A percentile compares a stretch with the other conserved stretches of the same genome.
Evolutionary conservation across 257 asterid species (phyloP).

Genomic region (Capsicum baccatum): DNA sequence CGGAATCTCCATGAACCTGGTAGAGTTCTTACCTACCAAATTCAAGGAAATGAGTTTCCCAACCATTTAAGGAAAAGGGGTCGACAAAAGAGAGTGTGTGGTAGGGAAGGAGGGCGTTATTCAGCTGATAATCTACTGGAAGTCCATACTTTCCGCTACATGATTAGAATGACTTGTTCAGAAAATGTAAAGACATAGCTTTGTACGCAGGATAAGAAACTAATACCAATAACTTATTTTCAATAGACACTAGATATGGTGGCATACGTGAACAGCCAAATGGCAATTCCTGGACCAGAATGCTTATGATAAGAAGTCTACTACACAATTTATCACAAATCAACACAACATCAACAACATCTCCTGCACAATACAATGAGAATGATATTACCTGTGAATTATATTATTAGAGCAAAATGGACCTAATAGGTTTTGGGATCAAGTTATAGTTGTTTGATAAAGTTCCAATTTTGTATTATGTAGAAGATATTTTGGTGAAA

Average conservation of each 20-base stretch:
- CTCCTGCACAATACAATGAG: conserved; percentile 25
- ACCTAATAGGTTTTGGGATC: too few relatives aligned
- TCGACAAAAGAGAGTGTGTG: not conserved
- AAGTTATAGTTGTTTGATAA: too few relatives aligned
- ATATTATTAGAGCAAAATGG: conserved; percentile 22
- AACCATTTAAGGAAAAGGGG: not conserved
- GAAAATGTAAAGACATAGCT: not conserved
- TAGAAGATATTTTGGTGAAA: too few relatives aligned
- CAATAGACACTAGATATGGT: not conserved
- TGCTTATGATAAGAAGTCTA: not conserved
- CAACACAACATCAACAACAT: conserved; percentile 8
- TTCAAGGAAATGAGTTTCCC: conserved; percentile 17
- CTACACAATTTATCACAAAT: not conserved
- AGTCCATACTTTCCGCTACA: conserved; percentile 12
- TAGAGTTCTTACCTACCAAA: conserved; percentile 41
- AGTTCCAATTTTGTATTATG: too few relatives aligned
- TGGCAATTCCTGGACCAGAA: conserved; percentile 19
- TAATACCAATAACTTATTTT: conserved; percentile 11
- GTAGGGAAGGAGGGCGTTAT: not conserved
- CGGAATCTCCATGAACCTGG: conserved; percentile 41
- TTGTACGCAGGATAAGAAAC: conserved; percentile 14
- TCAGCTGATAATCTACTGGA: not conserved
- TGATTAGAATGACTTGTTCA: conserved; percentile 17
- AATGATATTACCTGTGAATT: conserved; percentile 43
- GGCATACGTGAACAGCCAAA: conserved; percentile 22